Percentiles rank a stretch among this genome's conserved stretches.
These are phyloP conservation scores for Alnus rubra DNA, from an alignment of 306 rosid species.

Conservation along the genomic window DNA sequence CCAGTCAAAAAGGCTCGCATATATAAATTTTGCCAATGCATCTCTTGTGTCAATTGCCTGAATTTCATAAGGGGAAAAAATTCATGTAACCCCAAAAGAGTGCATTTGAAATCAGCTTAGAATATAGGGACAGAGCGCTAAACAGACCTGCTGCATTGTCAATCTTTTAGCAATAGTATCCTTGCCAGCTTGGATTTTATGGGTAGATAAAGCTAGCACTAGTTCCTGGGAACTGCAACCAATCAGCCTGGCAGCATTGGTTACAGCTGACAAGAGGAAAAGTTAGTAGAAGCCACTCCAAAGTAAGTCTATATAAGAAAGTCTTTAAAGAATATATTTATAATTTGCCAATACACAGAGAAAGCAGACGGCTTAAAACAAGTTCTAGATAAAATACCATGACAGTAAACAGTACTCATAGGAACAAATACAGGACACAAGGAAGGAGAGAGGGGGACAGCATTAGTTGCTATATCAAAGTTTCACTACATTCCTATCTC, in stretches of 20 bases:
- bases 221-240: constrained; percentile 75
- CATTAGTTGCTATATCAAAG: constrained; percentile 1
- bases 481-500: not conserved
- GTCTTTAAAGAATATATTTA: not conserved
- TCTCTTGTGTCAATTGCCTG: constrained; percentile 88
- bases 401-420: not conserved
- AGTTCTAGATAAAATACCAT: not conserved
- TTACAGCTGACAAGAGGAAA: constrained; percentile 59
- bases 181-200: constrained; percentile 58
- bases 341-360: not conserved
- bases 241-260: constrained; percentile 69
- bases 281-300: constrained; percentile 28
- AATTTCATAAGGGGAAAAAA: constrained; percentile 15
- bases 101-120: constrained; percentile 21
- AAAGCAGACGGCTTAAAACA: not conserved
- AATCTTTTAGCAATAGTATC: constrained; percentile 53
- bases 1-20: constrained; percentile 90
- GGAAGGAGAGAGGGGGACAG: too few relatives aligned
- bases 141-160: constrained; percentile 79
- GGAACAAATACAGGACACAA: not conserved
- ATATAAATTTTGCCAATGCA: constrained; percentile 80
- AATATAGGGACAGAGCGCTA: constrained; percentile 19
- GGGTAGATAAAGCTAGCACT: constrained; percentile 58
- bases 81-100: constrained; percentile 6
- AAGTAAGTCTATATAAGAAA: not conserved